A percentile compares a stretch with the other conserved stretches of the same genome.
Evolutionary conservation across 345 rosid genomes (phyloP).

Genomic region (Populus nigra): DNA sequence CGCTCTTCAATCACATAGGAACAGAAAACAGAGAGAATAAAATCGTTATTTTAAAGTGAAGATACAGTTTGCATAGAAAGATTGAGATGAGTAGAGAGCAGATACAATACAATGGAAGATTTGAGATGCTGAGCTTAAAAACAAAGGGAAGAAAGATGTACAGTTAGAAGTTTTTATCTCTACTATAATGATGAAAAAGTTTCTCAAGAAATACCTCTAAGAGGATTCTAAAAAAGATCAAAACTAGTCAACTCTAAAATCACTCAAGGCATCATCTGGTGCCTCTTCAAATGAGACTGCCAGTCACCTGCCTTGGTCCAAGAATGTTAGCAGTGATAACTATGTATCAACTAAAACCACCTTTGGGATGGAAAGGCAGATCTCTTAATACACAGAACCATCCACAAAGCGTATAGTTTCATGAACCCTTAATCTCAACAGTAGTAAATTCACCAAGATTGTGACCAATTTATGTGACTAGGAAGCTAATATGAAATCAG

Average conservation of each 20-base stretch:
- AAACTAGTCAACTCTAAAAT: too few species aligned
- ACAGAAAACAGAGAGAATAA: not conserved
- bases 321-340: not conserved
- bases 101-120: not conserved
- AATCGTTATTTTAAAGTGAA: not conserved
- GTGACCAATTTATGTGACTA: not conserved
- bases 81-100: not conserved
- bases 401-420: not conserved
- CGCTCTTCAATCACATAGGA: slow-evolving; percentile 41
- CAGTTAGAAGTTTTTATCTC: too few species aligned
- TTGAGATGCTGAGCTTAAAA: not conserved
- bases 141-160: not conserved
- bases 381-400: not conserved
- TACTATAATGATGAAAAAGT: too few species aligned
- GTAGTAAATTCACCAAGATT: not conserved
- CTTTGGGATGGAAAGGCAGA: not conserved
- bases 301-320: not conserved
- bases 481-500: not conserved
- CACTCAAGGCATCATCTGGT: not conserved
- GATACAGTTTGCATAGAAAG: not conserved
- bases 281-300: not conserved
- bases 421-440: not conserved
- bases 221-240: too few species aligned
- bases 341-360: not conserved
- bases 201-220: too few species aligned